Evolutionary conservation across 176 grass and related monocot genomes (phyloP).

Genomic region (Rhipidocladum racemiflorum): DNA sequence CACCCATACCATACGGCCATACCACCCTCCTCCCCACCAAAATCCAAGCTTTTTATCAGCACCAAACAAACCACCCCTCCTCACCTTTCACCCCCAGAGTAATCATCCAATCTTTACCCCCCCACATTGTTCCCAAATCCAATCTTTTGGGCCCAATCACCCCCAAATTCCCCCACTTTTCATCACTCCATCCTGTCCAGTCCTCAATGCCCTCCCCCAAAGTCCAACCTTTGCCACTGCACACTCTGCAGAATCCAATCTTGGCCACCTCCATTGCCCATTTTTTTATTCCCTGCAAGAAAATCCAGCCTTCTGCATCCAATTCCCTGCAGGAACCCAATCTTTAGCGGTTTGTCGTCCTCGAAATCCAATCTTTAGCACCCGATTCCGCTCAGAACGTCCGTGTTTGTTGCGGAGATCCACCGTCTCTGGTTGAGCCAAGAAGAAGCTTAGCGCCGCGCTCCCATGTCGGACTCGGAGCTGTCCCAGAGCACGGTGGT

Average conservation of each 20-base stretch:
- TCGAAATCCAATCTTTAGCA: neutral
- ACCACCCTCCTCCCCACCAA: neutral
- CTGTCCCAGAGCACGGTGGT: slow-evolving; percentile 73
- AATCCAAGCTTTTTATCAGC: slow-evolving; percentile 30
- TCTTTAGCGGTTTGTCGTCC: neutral
- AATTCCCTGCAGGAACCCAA: slow-evolving; percentile 17
- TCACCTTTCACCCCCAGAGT: neutral
- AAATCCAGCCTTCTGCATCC: slow-evolving; percentile 19
- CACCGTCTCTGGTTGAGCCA: slow-evolving; percentile 19
- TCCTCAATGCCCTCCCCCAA: slow-evolving; percentile 33
- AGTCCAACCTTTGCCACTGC: slow-evolving; percentile 41
- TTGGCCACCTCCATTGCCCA: slow-evolving; percentile 14
- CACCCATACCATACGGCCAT: slow-evolving; percentile 33
- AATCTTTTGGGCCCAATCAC: slow-evolving; percentile 28
- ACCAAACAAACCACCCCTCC: slow-evolving; percentile 24
- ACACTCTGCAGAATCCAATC: slow-evolving; percentile 29
- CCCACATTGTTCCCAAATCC: slow-evolving; percentile 41
- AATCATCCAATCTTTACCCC: slow-evolving; percentile 33
- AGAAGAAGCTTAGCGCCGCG: neutral
- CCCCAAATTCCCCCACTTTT: slow-evolving; percentile 31
- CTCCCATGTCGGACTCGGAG: slow-evolving; percentile 71
- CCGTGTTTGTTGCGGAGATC: slow-evolving; percentile 31
- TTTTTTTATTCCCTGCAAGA: neutral
- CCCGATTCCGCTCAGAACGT: slow-evolving; percentile 14
- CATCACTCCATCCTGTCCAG: slow-evolving; percentile 42